Evolutionary conservation across 2,329 filamentous ascomycete genomes (phyloP).

Genomic region (Neofusicoccum ribis): DNA sequence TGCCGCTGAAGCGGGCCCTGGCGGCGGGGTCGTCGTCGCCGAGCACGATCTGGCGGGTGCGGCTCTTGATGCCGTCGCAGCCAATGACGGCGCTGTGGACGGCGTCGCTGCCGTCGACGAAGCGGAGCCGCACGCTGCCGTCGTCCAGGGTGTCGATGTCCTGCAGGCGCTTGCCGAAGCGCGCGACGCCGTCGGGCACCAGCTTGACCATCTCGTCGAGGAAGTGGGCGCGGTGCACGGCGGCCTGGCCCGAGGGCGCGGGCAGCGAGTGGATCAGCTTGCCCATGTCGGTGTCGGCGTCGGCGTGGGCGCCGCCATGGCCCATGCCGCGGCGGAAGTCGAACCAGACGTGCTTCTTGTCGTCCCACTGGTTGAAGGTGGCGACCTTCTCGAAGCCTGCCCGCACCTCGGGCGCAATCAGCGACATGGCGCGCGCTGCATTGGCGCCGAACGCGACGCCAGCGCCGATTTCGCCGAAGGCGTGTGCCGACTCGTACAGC

Average conservation of each 20-base stretch:
- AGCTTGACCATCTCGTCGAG: slow-evolving; percentile 51
- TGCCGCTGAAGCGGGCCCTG: slow-evolving; percentile 54
- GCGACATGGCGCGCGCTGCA: slow-evolving; percentile 55
- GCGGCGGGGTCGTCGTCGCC: slow-evolving; percentile 48
- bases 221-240: slow-evolving; percentile 51
- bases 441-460: slow-evolving; percentile 60
- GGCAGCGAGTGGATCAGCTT: slow-evolving; percentile 28
- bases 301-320: slow-evolving; percentile 22
- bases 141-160: slow-evolving; percentile 29
- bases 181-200: slow-evolving; percentile 43
- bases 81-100: slow-evolving; percentile 55
- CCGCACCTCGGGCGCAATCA: slow-evolving; percentile 50
- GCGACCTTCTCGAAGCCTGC: slow-evolving; percentile 46
- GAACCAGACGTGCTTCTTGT: slow-evolving; percentile 44
- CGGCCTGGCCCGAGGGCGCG: slow-evolving; percentile 25
- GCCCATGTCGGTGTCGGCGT: slow-evolving; percentile 25
- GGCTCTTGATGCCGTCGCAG: slow-evolving; percentile 65
- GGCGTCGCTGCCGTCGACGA: slow-evolving; percentile 48
- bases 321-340: slow-evolving; percentile 42
- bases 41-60: slow-evolving; percentile 54
- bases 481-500: slow-evolving; percentile 58
- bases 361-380: slow-evolving; percentile 40
- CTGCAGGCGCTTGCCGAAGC: slow-evolving; percentile 42
- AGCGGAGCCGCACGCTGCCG: slow-evolving; percentile 35
- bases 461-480: slow-evolving; percentile 60